Conservation (phyloP, 192 early-diverging fungal genomes). For the Podila epigama region DNA sequence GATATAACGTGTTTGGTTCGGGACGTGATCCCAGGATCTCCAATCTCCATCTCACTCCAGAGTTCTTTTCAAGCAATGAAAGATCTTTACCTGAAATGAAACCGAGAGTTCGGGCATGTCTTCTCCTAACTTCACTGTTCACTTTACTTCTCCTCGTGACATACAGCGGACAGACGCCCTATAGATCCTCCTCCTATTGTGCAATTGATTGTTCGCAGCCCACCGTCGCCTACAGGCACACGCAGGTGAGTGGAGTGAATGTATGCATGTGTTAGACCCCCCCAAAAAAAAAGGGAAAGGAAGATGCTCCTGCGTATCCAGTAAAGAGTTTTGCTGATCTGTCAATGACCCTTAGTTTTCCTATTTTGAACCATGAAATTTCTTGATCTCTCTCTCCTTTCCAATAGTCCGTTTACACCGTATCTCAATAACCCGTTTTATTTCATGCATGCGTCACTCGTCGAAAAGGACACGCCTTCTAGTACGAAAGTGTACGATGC, state of each 20-base stretch:
- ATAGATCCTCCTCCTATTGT: conserved; percentile 85
- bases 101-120: too few species aligned
- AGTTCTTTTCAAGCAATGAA: too few species aligned
- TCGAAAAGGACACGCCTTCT: conserved; percentile 69
- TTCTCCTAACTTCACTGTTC: neutral
- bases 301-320: too few species aligned
- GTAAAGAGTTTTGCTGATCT: too few species aligned
- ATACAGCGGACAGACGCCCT: conserved; percentile 75
- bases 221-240: conserved; percentile 7
- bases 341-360: neutral
- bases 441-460: conserved; percentile 96
- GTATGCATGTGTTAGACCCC: neutral
- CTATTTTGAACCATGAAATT: neutral
- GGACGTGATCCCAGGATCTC: too few species aligned
- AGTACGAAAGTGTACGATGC: neutral
- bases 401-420: conserved; percentile 34
- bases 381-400: neutral
- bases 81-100: too few species aligned
- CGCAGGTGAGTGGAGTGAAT: conserved; percentile 23
- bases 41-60: too few species aligned
- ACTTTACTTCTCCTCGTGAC: neutral
- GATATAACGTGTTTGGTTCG: too few species aligned
- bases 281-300: too few species aligned
- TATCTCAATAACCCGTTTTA: conserved; percentile 89
- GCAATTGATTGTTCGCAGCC: conserved; percentile 49